These are phyloP conservation scores for Pyricularia sp. DNA, from an alignment of 2,329 filamentous ascomycete species.

Conservation along the genomic window DNA sequence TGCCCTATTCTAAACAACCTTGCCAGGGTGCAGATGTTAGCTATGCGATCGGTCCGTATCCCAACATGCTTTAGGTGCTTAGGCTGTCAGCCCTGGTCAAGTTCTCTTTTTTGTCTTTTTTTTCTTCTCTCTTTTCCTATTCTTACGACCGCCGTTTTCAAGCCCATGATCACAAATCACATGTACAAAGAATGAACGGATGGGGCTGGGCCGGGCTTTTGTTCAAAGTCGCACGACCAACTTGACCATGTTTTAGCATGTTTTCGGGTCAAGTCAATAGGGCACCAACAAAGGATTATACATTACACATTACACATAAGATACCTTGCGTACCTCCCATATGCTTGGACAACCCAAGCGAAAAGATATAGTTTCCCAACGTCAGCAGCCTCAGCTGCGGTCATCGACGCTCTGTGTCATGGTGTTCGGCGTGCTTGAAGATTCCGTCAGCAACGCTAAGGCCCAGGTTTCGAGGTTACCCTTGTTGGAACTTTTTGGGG, in stretches of 20 bases:
- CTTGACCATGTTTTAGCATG: background rate
- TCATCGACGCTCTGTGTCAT: background rate
- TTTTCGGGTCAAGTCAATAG: background rate
- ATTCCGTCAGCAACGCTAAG: background rate
- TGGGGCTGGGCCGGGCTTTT: background rate
- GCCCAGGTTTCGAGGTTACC: background rate
- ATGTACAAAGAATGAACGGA: background rate
- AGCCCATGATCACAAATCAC: background rate
- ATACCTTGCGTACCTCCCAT: background rate
- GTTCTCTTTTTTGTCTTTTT: background rate
- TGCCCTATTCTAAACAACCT: no score
- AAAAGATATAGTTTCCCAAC: background rate
- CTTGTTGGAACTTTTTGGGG: background rate
- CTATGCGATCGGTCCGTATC: no score
- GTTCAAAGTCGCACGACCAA: background rate
- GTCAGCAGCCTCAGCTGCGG: background rate
- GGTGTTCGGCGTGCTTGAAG: background rate
- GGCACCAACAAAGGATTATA: no score
- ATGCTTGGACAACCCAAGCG: background rate
- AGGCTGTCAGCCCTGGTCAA: no score
- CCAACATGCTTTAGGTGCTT: no score
- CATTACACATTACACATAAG: background rate
- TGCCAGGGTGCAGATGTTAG: no score
- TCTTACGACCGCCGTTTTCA: background rate
- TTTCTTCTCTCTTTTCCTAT: background rate